Evolutionary conservation across 768 basidiomycete species (phyloP).

Genomic region (Psilocybe cubensis): DNA sequence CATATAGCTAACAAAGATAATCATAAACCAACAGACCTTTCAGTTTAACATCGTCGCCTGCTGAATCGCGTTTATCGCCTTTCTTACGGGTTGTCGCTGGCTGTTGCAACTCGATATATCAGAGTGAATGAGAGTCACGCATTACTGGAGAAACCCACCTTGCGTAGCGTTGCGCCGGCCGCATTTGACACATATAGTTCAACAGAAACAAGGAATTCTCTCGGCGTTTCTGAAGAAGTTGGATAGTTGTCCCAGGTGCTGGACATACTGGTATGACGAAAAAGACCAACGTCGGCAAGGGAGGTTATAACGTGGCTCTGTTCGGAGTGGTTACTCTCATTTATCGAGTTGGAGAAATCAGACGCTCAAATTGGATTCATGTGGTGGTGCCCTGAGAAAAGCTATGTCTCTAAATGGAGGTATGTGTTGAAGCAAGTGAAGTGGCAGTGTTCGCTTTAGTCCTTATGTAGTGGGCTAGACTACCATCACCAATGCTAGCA

Average conservation of each 20-base stretch:
- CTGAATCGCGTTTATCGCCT: slow-evolving; percentile 54
- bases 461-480: too few species aligned
- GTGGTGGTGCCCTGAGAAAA: not conserved
- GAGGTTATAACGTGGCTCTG: slow-evolving; percentile 13
- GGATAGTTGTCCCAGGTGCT: slow-evolving; percentile 33
- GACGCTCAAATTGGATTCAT: slow-evolving; percentile 18
- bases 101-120: slow-evolving; percentile 27
- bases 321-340: slow-evolving; percentile 18
- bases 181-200: slow-evolving; percentile 65
- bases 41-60: slow-evolving; percentile 55
- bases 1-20: not conserved
- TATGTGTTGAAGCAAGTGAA: not conserved
- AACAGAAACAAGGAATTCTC: slow-evolving; percentile 63
- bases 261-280: slow-evolving; percentile 29
- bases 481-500: too few species aligned
- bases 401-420: slow-evolving; percentile 1
- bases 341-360: slow-evolving; percentile 21
- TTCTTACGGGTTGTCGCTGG: slow-evolving; percentile 54
- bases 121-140: not conserved
- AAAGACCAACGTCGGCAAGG: slow-evolving; percentile 10
- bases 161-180: slow-evolving; percentile 54
- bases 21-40: slow-evolving; percentile 67
- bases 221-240: slow-evolving; percentile 21
- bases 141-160: slow-evolving; percentile 42
- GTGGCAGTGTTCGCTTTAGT: slow-evolving; percentile 8